These are phyloP conservation scores for Gossypium stocksii DNA, from an alignment of 345 rosid species.

Conservation along the genomic window DNA sequence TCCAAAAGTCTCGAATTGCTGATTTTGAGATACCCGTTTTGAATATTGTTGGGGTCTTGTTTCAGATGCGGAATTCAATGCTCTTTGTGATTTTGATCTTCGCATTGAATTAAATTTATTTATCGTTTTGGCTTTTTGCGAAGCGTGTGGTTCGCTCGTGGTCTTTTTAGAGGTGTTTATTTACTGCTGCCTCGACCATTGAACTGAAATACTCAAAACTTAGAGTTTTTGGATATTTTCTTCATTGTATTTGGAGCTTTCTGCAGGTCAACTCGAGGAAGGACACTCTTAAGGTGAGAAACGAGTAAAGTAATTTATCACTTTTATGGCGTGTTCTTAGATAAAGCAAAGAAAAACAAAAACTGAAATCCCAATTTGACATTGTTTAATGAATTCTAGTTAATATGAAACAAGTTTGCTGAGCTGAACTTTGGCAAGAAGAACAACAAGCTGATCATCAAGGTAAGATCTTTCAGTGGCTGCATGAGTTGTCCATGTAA, in stretches of 20 bases:
- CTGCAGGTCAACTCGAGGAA: neutral
- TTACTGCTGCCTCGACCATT: neutral
- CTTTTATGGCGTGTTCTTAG: neutral
- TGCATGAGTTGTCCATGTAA: neutral
- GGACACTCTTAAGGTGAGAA: neutral
- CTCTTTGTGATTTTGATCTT: neutral
- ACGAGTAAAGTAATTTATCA: neutral
- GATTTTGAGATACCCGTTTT: neutral
- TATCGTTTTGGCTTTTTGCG: neutral
- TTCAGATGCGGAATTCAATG: neutral
- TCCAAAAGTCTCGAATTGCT: neutral
- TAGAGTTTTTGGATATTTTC: neutral
- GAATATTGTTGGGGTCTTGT: neutral
- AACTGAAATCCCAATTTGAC: neutral
- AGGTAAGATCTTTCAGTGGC: conserved; percentile 3
- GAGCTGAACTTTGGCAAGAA: neutral
- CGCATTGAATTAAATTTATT: conserved; percentile 7
- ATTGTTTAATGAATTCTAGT: conserved; percentile 1
- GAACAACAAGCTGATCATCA: neutral
- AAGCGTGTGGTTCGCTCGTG: conserved; percentile 1
- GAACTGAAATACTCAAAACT: neutral
- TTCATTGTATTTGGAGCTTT: neutral
- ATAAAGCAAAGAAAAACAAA: neutral
- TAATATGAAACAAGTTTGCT: neutral
- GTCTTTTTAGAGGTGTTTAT: neutral